A percentile compares a stretch with the other conserved stretches of the same genome.
phyloP scores from a whole-genome alignment of 1,284 basidiomycete species.

The Moniliophthora roreri region DNA sequence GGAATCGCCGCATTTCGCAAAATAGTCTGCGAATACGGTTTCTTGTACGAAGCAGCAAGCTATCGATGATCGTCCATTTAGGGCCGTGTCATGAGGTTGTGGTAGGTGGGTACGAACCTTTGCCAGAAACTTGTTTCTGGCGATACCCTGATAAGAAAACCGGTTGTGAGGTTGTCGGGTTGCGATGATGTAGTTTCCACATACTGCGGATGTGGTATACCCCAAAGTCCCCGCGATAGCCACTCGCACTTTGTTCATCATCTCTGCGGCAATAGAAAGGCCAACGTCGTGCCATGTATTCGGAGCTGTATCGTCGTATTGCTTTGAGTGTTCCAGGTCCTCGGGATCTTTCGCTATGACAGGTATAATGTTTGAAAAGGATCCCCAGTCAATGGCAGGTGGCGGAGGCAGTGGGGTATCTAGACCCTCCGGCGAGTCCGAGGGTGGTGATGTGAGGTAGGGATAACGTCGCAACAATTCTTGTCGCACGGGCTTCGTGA shows the following conservation, averaged over 20 bases:
- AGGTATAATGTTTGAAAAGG: constrained; percentile 72
- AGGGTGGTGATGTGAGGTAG: constrained; percentile 69
- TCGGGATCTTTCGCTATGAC: constrained; percentile 34
- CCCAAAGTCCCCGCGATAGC: constrained; percentile 76
- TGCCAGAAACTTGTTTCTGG: constrained; percentile 91
- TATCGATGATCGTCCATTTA: constrained; percentile 27
- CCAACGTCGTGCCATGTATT: constrained; percentile 91
- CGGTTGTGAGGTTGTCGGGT: background rate
- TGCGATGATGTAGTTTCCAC: constrained; percentile 24
- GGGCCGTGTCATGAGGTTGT: background rate
- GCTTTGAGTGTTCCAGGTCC: constrained; percentile 18
- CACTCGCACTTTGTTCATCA: constrained; percentile 78
- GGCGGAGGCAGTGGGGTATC: constrained; percentile 86
- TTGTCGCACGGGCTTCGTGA: constrained; percentile 77
- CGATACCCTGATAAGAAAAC: constrained; percentile 66
- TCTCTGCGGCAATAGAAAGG: constrained; percentile 83
- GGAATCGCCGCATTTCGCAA: constrained; percentile 83
- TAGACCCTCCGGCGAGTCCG: constrained; percentile 65
- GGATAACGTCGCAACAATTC: constrained; percentile 75
- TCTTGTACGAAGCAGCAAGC: constrained; percentile 88
- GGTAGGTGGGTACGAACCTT: constrained; percentile 56
- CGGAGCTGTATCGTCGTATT: constrained; percentile 31
- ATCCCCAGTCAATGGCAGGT: constrained; percentile 67
- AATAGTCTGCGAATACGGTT: constrained; percentile 87
- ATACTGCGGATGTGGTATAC: constrained; percentile 92